These are phyloP conservation scores for Alternaria dauci DNA, from an alignment of 2,329 filamentous ascomycete species.

Conservation along the genomic window DNA sequence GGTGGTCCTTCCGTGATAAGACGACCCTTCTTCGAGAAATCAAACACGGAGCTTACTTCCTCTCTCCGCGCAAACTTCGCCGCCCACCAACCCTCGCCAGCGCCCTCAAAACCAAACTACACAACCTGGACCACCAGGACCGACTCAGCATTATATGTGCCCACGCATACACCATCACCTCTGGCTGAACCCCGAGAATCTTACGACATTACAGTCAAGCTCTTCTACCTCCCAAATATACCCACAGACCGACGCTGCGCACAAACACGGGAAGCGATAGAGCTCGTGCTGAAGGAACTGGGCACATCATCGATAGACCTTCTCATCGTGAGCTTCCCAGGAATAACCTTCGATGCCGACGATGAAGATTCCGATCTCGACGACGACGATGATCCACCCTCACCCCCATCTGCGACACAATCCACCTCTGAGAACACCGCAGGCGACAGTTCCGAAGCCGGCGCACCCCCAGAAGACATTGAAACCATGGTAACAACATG, in stretches of 20 bases:
- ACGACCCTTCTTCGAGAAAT: slow-evolving; percentile 78
- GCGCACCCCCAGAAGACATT: slow-evolving; percentile 61
- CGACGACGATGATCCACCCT: slow-evolving; percentile 53
- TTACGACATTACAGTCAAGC: slow-evolving; percentile 94
- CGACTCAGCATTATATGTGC: slow-evolving; percentile 71
- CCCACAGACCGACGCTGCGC: slow-evolving; percentile 69
- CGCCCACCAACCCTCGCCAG: slow-evolving; percentile 70
- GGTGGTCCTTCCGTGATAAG: slow-evolving; percentile 84
- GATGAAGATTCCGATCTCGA: slow-evolving; percentile 80
- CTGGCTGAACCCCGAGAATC: slow-evolving; percentile 81
- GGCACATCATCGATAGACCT: slow-evolving; percentile 80
- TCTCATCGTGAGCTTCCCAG: slow-evolving; percentile 91
- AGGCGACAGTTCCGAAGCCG: slow-evolving; percentile 37
- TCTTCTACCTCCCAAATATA: slow-evolving; percentile 86
- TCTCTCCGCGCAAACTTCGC: slow-evolving; percentile 85
- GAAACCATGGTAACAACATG: slow-evolving; percentile 73
- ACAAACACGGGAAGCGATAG: slow-evolving; percentile 80
- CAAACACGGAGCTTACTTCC: slow-evolving; percentile 91
- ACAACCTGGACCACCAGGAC: slow-evolving; percentile 71
- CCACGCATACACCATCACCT: slow-evolving; percentile 73
- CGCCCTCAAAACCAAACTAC: slow-evolving; percentile 53
- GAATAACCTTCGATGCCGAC: slow-evolving; percentile 90
- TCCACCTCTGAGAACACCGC: slow-evolving; percentile 54
- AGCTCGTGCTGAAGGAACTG: slow-evolving; percentile 81
- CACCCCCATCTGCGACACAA: slow-evolving; percentile 30